These are phyloP conservation scores for Flagelloscypha sp. DNA, from an alignment of 768 basidiomycete species.

Conservation along the genomic window DNA sequence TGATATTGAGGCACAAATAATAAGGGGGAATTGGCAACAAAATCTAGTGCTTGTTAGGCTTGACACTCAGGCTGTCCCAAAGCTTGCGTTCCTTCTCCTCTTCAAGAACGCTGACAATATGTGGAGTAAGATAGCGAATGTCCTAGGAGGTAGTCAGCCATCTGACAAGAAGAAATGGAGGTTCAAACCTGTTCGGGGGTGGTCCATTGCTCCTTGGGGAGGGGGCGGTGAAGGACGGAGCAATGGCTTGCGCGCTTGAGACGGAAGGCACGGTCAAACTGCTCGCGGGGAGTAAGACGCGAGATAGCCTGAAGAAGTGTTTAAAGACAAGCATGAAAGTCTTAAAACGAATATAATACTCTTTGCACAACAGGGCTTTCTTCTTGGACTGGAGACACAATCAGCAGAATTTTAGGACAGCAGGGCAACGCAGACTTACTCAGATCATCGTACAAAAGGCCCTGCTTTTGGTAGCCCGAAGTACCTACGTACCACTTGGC, in stretches of 20 bases:
- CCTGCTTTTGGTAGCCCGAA: constrained; percentile 78
- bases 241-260: constrained; percentile 77
- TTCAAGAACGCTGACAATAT: constrained; percentile 60
- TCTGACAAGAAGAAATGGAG: neutral
- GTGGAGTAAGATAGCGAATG: constrained; percentile 77
- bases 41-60: no score
- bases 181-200: constrained; percentile 48
- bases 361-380: constrained; percentile 73
- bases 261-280: constrained; percentile 88
- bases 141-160: constrained; percentile 46
- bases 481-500: constrained; percentile 77
- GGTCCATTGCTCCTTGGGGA: constrained; percentile 79
- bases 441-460: constrained; percentile 93
- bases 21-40: no score
- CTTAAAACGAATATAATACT: constrained; percentile 29
- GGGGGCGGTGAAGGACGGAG: constrained; percentile 67
- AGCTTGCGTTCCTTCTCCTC: constrained; percentile 70
- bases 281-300: constrained; percentile 71
- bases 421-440: constrained; percentile 40
- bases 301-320: constrained; percentile 55
- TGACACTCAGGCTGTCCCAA: constrained; percentile 76
- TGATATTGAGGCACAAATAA: no score
- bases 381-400: constrained; percentile 51
- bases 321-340: no score
- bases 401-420: constrained; percentile 4